These are phyloP conservation scores for Globisporangium cylindrosporum DNA, from an alignment of 352 stramenopile genomes.

Conservation along the genomic window DNA sequence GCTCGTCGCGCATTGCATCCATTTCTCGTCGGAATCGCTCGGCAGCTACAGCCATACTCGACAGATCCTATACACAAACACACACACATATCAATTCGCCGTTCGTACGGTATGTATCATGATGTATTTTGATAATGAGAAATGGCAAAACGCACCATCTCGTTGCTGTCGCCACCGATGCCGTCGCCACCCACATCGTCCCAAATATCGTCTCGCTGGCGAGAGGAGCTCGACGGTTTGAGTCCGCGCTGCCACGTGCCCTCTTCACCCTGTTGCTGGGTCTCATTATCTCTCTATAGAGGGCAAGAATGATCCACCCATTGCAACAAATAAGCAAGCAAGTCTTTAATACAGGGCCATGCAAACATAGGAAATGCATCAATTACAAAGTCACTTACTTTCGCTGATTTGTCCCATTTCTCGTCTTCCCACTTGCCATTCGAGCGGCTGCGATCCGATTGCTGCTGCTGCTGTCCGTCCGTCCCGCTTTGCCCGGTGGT, in stretches of 20 bases:
- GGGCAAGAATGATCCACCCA: neutral
- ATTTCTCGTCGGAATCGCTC: slow-evolving; percentile 86
- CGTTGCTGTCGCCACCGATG: slow-evolving; percentile 35
- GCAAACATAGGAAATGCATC: neutral
- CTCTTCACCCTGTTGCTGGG: slow-evolving; percentile 30
- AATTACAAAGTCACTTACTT: slow-evolving; percentile 18
- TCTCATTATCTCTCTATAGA: slow-evolving; percentile 26
- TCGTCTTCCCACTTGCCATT: slow-evolving; percentile 48
- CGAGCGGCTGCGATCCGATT: slow-evolving; percentile 43
- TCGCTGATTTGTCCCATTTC: slow-evolving; percentile 38
- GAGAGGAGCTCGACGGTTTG: slow-evolving; percentile 27
- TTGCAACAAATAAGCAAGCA: neutral
- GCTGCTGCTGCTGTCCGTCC: slow-evolving; percentile 22
- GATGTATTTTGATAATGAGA: slow-evolving; percentile 3
- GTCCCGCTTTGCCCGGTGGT: slow-evolving; percentile 10
- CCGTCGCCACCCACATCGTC: slow-evolving; percentile 64
- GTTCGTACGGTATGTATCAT: neutral
- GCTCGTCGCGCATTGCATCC: slow-evolving; percentile 73
- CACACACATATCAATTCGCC: neutral
- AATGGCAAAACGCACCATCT: slow-evolving; percentile 44
- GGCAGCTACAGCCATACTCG: slow-evolving; percentile 72
- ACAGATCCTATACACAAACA: slow-evolving; percentile 55
- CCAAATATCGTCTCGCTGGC: slow-evolving; percentile 60
- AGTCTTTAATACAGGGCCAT: neutral
- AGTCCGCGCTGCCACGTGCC: slow-evolving; percentile 59